Conservation (phyloP, 345 rosid genomes). For the Eucalyptus sideroxylon region DNA sequence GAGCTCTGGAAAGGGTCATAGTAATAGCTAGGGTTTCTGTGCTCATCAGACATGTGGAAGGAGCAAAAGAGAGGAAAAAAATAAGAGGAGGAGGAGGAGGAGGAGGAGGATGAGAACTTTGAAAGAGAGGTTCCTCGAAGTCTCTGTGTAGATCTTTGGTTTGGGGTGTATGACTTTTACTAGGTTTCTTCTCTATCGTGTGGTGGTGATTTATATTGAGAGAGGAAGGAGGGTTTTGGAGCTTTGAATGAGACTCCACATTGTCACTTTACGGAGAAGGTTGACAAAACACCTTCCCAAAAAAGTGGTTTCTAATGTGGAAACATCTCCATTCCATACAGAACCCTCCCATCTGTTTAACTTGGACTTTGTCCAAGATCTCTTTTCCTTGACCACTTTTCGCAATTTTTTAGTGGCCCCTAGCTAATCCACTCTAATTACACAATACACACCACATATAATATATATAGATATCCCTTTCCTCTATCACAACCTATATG, state of each 20-base stretch:
- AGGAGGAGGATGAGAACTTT: neutral
- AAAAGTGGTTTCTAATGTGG: slow-evolving; percentile 37
- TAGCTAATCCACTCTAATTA: neutral
- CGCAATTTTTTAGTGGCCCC: neutral
- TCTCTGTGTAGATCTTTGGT: neutral
- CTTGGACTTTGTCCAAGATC: neutral
- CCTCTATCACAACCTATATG: neutral
- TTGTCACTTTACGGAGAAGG: slow-evolving; percentile 13
- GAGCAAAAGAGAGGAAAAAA: neutral
- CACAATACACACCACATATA: neutral
- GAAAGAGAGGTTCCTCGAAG: neutral
- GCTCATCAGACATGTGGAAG: slow-evolving; percentile 67
- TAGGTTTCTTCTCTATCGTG: neutral
- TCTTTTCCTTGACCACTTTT: neutral
- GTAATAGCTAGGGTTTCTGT: slow-evolving; percentile 39
- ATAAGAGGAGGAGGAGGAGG: slow-evolving; percentile 1
- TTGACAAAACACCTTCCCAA: slow-evolving; percentile 39
- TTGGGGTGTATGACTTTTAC: neutral
- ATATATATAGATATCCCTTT: neutral
- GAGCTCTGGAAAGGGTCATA: slow-evolving; percentile 9
- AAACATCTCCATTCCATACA: slow-evolving; percentile 8
- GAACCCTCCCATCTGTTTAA: neutral
- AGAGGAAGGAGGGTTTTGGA: neutral
- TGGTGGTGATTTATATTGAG: neutral
- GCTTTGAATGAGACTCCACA: slow-evolving; percentile 25